A percentile compares a stretch with the other conserved stretches of the same genome.
Conservation (phyloP, 2,329 filamentous ascomycete genomes). For the Parastagonospora nodorum region DNA sequence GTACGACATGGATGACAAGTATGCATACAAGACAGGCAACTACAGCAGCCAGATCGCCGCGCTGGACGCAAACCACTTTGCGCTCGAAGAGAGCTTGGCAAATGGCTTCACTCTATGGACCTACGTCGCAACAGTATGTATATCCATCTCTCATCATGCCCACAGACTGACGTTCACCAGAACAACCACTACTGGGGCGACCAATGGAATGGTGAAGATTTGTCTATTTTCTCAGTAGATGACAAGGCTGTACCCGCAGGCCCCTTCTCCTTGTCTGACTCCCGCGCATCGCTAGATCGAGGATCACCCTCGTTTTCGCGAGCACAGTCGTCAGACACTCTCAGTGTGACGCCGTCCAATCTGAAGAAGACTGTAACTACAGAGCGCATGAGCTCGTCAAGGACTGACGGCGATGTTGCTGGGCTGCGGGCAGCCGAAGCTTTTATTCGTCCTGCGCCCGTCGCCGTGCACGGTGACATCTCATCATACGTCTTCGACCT, state of each 20-base stretch:
- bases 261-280: constrained; percentile 57
- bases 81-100: constrained; percentile 79
- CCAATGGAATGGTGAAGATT: constrained; percentile 95
- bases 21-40: constrained; percentile 93
- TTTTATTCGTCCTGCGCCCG: constrained; percentile 83
- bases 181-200: constrained; percentile 91
- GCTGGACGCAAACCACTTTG: constrained; percentile 95
- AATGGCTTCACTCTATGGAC: constrained; percentile 91
- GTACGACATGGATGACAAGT: constrained; percentile 97
- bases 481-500: constrained; percentile 80
- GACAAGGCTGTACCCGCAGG: constrained; percentile 66
- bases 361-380: constrained; percentile 74
- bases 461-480: constrained; percentile 74
- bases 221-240: constrained; percentile 86
- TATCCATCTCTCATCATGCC: no score
- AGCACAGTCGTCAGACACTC: constrained; percentile 55
- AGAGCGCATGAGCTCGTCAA: constrained; percentile 49
- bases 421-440: constrained; percentile 92
- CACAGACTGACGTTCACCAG: constrained; percentile 46
- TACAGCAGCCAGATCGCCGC: constrained; percentile 91
- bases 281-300: constrained; percentile 56
- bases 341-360: constrained; percentile 71
- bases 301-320: constrained; percentile 60
- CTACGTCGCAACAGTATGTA: constrained; percentile 71
- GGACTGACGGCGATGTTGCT: constrained; percentile 29